Evolutionary conservation across 2,329 filamentous ascomycete species (phyloP), one percentile per base, ranked within the genome.

Genomic region (Sporothrix luriei): DNA sequence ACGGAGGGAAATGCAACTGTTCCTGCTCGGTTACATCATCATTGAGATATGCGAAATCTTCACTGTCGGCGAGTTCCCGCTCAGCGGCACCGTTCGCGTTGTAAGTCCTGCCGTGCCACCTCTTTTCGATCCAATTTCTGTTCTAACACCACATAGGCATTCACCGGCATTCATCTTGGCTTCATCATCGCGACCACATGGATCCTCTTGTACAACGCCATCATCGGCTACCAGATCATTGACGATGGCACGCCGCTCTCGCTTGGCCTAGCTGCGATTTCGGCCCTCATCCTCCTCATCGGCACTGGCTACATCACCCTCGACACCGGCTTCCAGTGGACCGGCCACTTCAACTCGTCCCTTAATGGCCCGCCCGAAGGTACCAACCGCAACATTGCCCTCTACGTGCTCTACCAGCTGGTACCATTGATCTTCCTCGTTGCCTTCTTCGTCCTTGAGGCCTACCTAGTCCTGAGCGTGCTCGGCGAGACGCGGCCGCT

Each of bases 11-110:
- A 98, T 99, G 87, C 95, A 99, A 84, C 76, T 97, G 46, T 98
- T 99, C 81, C 87, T 99, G 66, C 72, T 92, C 54, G 90, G 91
- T 66, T 99, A 93, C 79, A 90, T 97, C 70, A 80, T 98, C 70
- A 89, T 98, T 72, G 89, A 91, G 75, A 91, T 99, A 76, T 97
- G 94, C 81, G 95, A 98, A 79, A 97, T 99, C 76, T 97, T 99
- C 81, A 94, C 93, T 0, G 89, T 98, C 48, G 95, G 95, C 74
- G 91, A 90, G 40, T 94, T 99, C 76, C 93, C 94, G 2, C 81
- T 97, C 24, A 82, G 87, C 74, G 81, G 84, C 67, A 87, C 81
- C 65, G 91, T 92, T 70, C 88, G 93, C 78, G 85, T 91, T 75
- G 93, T 91, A 85, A 73, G 89, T 83, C 21, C 16, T 14, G 5